phyloP scores from a whole-genome alignment of 805 yeast species.

The Priceomyces medius region DNA sequence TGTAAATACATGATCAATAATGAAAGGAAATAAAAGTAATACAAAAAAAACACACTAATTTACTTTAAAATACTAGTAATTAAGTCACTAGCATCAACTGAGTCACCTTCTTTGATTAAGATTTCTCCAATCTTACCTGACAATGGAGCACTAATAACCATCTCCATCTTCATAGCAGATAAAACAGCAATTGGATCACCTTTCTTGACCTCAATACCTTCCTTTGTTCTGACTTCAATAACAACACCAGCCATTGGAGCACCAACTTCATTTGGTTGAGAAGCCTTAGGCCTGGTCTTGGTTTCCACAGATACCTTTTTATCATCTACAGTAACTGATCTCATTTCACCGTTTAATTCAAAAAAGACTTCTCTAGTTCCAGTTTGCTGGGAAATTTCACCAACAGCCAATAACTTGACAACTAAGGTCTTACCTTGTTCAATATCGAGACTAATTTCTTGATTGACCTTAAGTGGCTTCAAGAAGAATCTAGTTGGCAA shows the following conservation, averaged over 20 bases:
- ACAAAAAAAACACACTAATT: not conserved
- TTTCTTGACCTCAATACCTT: conserved; percentile 86
- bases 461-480: conserved; percentile 82
- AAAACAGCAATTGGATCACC: conserved; percentile 94
- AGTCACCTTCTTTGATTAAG: conserved; percentile 82
- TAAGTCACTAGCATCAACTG: conserved; percentile 92
- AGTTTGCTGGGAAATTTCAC: conserved; percentile 79
- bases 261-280: conserved; percentile 89
- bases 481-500: conserved; percentile 91
- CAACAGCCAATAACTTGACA: conserved; percentile 87
- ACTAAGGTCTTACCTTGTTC: conserved; percentile 94
- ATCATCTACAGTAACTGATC: conserved; percentile 91
- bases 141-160: conserved; percentile 92
- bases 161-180: conserved; percentile 99
- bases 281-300: conserved; percentile 87
- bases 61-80: conserved; percentile 43
- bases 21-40: not conserved
- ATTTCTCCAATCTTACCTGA: conserved; percentile 81
- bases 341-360: conserved; percentile 97
- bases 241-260: conserved; percentile 99
- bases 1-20: not conserved
- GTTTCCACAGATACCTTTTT: conserved; percentile 83
- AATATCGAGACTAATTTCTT: conserved; percentile 84
- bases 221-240: conserved; percentile 88
- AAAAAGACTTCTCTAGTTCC: conserved; percentile 96